Conservation (phyloP, 2,329 filamentous ascomycete genomes). For the Phaeosphaeriaceae sp. region DNA sequence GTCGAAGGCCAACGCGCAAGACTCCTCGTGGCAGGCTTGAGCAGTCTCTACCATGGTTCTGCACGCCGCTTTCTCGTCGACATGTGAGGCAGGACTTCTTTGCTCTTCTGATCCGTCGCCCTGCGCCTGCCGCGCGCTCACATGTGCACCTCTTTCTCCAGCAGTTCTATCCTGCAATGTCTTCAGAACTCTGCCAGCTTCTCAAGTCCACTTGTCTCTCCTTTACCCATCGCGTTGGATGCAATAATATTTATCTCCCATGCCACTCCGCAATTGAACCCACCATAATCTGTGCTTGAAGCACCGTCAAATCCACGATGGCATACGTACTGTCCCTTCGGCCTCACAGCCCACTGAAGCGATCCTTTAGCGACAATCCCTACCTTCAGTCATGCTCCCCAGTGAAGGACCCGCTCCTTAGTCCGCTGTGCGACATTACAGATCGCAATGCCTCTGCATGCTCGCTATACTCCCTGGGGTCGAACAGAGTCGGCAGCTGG, state of each 20-base stretch:
- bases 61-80: background rate
- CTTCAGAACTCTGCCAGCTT: conserved; percentile 11
- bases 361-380: conserved; percentile 51
- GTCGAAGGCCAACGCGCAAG: background rate
- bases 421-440: conserved; percentile 35
- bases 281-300: conserved; percentile 29
- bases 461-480: conserved; percentile 42
- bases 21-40: background rate
- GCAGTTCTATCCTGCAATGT: conserved; percentile 17
- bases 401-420: conserved; percentile 29
- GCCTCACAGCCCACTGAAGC: conserved; percentile 49
- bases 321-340: conserved; percentile 50
- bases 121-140: conserved; percentile 29
- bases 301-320: conserved; percentile 34
- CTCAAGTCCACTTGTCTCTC: conserved; percentile 30
- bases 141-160: conserved; percentile 20
- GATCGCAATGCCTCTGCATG: conserved; percentile 44
- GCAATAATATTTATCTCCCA: conserved; percentile 49
- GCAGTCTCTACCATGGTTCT: background rate
- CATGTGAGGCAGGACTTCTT: background rate
- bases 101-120: conserved; percentile 11
- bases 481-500: conserved; percentile 31
- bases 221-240: conserved; percentile 37
- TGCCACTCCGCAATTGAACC: conserved; percentile 32
- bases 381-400: conserved; percentile 46